phyloP scores from a whole-genome alignment of 345 rosid genomes.

The Conringia planisiliqua region DNA sequence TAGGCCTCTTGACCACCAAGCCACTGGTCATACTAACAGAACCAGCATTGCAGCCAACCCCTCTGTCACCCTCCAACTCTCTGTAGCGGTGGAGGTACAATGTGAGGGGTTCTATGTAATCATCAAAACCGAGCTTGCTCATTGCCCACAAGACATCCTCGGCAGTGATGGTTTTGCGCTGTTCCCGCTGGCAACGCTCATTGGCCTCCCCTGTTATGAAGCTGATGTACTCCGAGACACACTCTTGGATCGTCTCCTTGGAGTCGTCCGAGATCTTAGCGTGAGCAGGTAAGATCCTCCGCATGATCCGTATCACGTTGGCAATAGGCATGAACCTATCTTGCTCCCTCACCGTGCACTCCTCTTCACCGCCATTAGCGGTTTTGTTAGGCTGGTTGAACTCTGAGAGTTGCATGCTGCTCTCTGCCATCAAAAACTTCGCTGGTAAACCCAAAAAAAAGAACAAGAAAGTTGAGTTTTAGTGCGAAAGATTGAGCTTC shows the following conservation, averaged over 20 bases:
- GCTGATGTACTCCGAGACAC: conserved; percentile 97
- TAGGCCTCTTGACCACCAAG: conserved; percentile 56
- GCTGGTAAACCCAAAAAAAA: conserved; percentile 6
- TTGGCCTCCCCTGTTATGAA: conserved; percentile 97
- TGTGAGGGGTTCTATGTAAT: conserved; percentile 78
- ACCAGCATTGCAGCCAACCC: conserved; percentile 28
- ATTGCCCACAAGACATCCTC: conserved; percentile 94
- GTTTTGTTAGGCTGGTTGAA: conserved; percentile 27
- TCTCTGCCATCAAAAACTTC: conserved; percentile 21
- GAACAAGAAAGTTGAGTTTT: neutral
- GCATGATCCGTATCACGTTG: conserved; percentile 89
- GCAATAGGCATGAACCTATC: conserved; percentile 97
- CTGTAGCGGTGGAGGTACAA: conserved; percentile 75
- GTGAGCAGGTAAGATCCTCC: conserved; percentile 77
- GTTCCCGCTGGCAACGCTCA: conserved; percentile 93
- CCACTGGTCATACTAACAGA: conserved; percentile 43
- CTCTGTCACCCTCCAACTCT: conserved; percentile 67
- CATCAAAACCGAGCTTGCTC: conserved; percentile 92
- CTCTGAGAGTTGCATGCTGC: conserved; percentile 37
- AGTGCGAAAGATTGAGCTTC: neutral
- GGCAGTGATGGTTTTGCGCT: conserved; percentile 91
- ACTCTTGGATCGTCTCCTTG: conserved; percentile 94
- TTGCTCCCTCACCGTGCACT: conserved; percentile 75
- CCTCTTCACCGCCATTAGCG: conserved; percentile 40
- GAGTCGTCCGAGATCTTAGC: conserved; percentile 96